Evolutionary conservation across 257 asterid genomes (phyloP), one percentile per base, ranked within the genome.

Genomic region (Coffea canephora): DNA sequence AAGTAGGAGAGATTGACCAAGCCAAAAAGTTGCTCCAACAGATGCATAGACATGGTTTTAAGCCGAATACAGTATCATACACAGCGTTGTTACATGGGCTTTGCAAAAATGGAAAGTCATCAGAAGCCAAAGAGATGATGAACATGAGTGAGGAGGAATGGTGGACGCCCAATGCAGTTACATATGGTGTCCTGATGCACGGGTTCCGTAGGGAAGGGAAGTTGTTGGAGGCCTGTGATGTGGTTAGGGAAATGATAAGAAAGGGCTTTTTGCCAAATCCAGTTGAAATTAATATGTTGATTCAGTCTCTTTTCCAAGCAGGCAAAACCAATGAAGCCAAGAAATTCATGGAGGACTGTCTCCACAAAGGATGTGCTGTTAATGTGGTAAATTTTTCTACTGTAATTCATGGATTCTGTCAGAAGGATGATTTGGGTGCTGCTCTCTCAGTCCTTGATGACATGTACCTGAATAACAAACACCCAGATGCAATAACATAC

Each of bases 361-460:
- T 89, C 73, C 88, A 85, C 76, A 92, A 86, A 80, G 97, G 97
- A 45, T 95, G 99, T 83, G 96, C 96, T 65, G 86, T 93, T 74
- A 95, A 92, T 84, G 97, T 89, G 54, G 97, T 95, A 78, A 95
- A 95, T 83, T 93, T 90, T 80, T 93, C 98, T 55, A 79, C 96
- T 36, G 88, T 95, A 73, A 93, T 95, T 82, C 96, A 93, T 62
- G 98, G 99, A 46, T 92, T 93, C 85, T 93, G 98, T 88, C 86
- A 78, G 78, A 90, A 81, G 68, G 89, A 86, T 41, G 96, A 95
- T 79, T 80, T 95, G 82, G 97, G 83, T n/a, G 83, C 92, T 46
- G 99, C 99, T 82, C 85, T 95, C 19, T 95, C 99, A 4, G 93
- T 95, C 52, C 89, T 95, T 78, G 99, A 95, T 79, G 99, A 95